These are phyloP conservation scores for Picocystis sp. DNA, from an alignment of 163 green algal genomes.

Conservation along the genomic window DNA sequence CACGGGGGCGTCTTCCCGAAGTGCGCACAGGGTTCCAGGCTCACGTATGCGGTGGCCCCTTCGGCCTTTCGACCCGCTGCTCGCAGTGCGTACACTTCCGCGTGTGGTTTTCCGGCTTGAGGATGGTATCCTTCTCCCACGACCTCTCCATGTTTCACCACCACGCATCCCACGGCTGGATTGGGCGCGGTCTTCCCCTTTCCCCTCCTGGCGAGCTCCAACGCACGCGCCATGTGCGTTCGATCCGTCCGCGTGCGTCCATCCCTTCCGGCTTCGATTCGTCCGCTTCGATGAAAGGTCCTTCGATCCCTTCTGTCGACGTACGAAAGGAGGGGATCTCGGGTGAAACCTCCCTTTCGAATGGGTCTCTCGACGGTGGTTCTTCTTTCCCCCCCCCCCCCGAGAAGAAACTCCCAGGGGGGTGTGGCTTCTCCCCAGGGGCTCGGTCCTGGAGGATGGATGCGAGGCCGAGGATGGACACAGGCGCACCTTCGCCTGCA, in stretches of 20 bases:
- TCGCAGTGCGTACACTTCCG: slow-evolving; percentile 88
- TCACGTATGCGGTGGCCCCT: slow-evolving; percentile 93
- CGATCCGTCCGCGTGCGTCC: slow-evolving; percentile 16
- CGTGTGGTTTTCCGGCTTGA: slow-evolving; percentile 85
- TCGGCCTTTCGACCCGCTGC: slow-evolving; percentile 44
- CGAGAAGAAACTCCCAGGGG: no score
- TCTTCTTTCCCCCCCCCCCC: no score
- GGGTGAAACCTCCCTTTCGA: no score
- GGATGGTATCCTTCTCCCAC: slow-evolving; percentile 92
- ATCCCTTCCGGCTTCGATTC: no score
- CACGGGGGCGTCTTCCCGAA: slow-evolving; percentile 88
- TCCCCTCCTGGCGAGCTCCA: slow-evolving; percentile 52
- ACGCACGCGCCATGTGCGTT: slow-evolving; percentile 55
- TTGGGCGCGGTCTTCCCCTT: slow-evolving; percentile 79
- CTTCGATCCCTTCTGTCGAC: no score
- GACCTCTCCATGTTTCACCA: slow-evolving; percentile 62
- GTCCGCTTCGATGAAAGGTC: no score
- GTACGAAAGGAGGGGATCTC: no score
- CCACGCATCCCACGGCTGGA: slow-evolving; percentile 85
- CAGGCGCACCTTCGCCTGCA: no score
- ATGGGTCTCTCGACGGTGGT: no score
- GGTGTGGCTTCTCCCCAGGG: no score
- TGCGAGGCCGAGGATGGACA: no score
- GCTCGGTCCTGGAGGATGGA: no score
- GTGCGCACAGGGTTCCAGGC: slow-evolving; percentile 95